Conservation (phyloP, 169 alveolate species). For the Eimeria praecox region DNA sequence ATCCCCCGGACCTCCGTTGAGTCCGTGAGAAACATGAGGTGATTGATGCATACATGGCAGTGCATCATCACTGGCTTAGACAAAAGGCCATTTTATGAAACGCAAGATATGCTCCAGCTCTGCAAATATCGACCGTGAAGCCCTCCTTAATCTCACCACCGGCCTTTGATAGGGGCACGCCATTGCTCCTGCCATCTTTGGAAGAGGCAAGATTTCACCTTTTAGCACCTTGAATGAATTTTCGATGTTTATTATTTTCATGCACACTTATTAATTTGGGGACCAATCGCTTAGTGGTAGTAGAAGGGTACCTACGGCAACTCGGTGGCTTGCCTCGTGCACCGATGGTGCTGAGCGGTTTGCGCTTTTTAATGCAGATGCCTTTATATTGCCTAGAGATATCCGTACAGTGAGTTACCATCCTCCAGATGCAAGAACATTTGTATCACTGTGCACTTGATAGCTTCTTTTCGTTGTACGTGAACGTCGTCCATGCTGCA, state of each 20-base stretch:
- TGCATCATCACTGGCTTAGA: background rate
- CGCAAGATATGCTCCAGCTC: background rate
- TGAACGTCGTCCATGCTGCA: conserved; percentile 11
- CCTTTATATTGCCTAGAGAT: background rate
- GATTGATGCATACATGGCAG: background rate
- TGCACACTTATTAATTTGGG: background rate
- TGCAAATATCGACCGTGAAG: background rate
- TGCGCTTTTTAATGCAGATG: background rate
- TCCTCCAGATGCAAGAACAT: background rate
- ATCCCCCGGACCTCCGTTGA: background rate
- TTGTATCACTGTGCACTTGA: background rate
- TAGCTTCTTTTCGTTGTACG: background rate
- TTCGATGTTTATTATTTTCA: background rate
- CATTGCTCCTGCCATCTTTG: background rate
- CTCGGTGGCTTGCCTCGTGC: conserved; percentile 10
- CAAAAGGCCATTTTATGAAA: background rate
- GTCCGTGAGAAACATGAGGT: background rate
- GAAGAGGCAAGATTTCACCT: background rate
- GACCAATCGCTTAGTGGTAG: background rate
- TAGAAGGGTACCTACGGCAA: background rate
- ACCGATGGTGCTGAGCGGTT: conserved; percentile 11
- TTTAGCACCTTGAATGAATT: background rate
- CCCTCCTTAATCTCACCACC: background rate
- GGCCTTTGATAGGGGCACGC: background rate
- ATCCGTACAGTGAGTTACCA: background rate